phyloP scores from a whole-genome alignment of 306 rosid genomes.

The Casuarina equisetifolia region DNA sequence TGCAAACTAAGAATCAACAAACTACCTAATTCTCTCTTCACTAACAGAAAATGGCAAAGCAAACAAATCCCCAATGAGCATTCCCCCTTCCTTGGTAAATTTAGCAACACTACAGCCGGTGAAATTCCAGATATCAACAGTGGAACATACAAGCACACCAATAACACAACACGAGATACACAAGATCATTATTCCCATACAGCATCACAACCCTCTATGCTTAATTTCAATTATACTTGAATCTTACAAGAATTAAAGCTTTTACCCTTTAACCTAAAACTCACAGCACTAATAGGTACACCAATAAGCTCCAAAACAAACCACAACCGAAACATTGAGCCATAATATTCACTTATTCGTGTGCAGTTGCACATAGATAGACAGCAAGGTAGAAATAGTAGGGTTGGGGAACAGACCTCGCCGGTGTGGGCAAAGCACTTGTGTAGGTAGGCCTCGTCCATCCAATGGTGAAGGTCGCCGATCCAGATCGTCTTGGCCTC shows the following conservation, averaged over 20 bases:
- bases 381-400: background rate
- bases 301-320: background rate
- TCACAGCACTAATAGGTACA: background rate
- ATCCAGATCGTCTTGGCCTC: constrained; percentile 94
- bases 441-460: constrained; percentile 81
- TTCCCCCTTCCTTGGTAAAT: background rate
- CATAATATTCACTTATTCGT: background rate
- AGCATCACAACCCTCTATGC: background rate
- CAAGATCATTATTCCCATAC: background rate
- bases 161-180: background rate
- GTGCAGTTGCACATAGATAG: background rate
- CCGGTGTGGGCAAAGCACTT: constrained; percentile 77
- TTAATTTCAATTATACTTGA: background rate
- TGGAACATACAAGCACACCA: background rate
- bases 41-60: background rate
- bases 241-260: background rate
- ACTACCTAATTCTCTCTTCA: constrained; percentile 2
- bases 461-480: constrained; percentile 92
- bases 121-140: background rate
- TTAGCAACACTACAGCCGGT: background rate
- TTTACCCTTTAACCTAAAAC: background rate
- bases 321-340: background rate
- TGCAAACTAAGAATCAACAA: background rate
- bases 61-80: background rate
- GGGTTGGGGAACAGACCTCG: constrained; percentile 43